Percentiles rank a stretch among this genome's conserved stretches.
phyloP scores from a whole-genome alignment of 208 protist genomes.

The Leishmania tropica region DNA sequence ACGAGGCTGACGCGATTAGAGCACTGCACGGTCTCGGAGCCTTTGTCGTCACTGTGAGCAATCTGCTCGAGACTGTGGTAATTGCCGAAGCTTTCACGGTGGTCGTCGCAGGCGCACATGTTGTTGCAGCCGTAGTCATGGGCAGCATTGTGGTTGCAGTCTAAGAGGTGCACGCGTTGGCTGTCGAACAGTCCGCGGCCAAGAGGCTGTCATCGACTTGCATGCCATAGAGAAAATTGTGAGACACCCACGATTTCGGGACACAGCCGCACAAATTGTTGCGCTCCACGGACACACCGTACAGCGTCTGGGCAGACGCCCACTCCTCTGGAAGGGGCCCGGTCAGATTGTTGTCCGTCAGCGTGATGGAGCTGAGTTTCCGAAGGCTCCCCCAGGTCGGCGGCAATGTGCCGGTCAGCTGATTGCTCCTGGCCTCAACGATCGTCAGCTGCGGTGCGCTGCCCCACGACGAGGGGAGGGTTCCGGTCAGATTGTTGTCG shows the following conservation, averaged over 20 bases:
- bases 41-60: too few relatives aligned
- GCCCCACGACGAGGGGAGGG: slow-evolving; percentile 14
- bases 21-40: too few relatives aligned
- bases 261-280: slow-evolving; percentile 4
- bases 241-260: not conserved
- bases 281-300: not conserved
- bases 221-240: not conserved
- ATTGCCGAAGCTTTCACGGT: too few relatives aligned
- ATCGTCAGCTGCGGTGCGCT: slow-evolving; percentile 2
- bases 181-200: not conserved
- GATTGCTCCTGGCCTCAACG: not conserved
- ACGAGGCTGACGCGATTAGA: too few relatives aligned
- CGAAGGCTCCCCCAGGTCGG: not conserved
- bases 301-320: not conserved
- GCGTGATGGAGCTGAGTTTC: slow-evolving; percentile 4
- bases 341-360: not conserved
- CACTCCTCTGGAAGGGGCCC: not conserved
- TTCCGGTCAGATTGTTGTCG: slow-evolving; percentile 11
- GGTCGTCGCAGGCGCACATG: too few relatives aligned
- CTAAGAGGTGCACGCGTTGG: not conserved
- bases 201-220: not conserved
- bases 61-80: too few relatives aligned
- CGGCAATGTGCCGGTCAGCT: slow-evolving; percentile 3
- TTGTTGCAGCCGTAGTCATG: too few relatives aligned
- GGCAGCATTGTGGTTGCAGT: too few relatives aligned